Conservation (phyloP, 371 early-diverging fungal genomes). For the Circinella umbellata region DNA sequence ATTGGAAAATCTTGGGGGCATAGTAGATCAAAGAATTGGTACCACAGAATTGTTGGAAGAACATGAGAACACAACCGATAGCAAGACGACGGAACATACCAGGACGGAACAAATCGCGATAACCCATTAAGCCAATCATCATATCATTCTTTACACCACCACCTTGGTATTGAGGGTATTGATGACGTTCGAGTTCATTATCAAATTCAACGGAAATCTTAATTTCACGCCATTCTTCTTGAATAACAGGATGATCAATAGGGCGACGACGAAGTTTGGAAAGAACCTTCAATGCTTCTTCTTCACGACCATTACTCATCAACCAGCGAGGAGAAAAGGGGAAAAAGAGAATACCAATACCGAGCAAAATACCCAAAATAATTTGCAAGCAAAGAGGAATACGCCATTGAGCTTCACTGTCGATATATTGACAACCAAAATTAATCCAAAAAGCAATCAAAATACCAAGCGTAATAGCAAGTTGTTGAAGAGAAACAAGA, state of each 20-base stretch:
- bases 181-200: conserved; percentile 50
- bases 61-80: conserved; percentile 71
- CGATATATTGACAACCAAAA: conserved; percentile 59
- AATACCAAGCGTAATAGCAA: conserved; percentile 81
- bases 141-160: conserved; percentile 22
- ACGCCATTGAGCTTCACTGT: conserved; percentile 70
- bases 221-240: conserved; percentile 78
- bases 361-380: conserved; percentile 72
- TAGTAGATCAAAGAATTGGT: conserved; percentile 78
- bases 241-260: conserved; percentile 55
- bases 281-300: conserved; percentile 73
- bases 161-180: conserved; percentile 37
- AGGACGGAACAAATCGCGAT: conserved; percentile 69
- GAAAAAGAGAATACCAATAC: conserved; percentile 72
- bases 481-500: conserved; percentile 86
- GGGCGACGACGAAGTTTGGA: conserved; percentile 73
- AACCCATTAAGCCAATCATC: conserved; percentile 63
- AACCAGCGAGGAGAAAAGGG: conserved; percentile 94
- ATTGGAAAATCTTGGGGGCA: conserved; percentile 71
- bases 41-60: conserved; percentile 77
- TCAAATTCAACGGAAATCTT: conserved; percentile 74
- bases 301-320: conserved; percentile 61
- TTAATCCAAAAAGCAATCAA: conserved; percentile 74
- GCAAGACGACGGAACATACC: conserved; percentile 66
- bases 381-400: conserved; percentile 81